A percentile compares a stretch with the other conserved stretches of the same genome.
Evolutionary conservation across 345 rosid species (phyloP).

Genomic region (Turritis glabra): DNA sequence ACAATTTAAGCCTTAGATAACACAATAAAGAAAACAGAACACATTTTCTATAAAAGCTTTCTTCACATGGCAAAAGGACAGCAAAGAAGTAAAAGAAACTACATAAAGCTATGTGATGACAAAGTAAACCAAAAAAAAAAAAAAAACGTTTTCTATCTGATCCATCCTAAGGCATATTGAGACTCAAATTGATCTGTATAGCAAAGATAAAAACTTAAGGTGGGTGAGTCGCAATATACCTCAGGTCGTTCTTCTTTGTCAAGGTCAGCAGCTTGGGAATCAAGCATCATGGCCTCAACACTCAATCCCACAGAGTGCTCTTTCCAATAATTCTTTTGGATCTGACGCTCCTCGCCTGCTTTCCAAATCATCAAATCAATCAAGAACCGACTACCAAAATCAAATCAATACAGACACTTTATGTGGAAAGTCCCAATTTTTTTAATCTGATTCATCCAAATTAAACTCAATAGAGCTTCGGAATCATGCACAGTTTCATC

Average conservation of each 20-base stretch:
- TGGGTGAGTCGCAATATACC: conserved; percentile 33
- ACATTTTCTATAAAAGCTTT: not conserved
- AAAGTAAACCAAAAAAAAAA: no score
- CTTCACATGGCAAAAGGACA: not conserved
- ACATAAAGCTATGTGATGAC: not conserved
- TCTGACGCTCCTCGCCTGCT: conserved; percentile 57
- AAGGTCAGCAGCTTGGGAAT: conserved; percentile 80
- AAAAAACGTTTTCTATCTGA: not conserved
- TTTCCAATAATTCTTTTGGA: conserved; percentile 82
- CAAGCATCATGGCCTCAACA: conserved; percentile 92
- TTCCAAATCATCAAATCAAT: conserved; percentile 10
- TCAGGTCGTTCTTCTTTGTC: conserved; percentile 97
- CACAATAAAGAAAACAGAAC: not conserved
- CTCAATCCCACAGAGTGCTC: conserved; percentile 70
- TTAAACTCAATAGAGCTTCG: no score
- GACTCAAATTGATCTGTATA: not conserved
- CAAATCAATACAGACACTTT: not conserved
- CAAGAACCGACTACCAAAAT: not conserved
- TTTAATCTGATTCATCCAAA: not conserved
- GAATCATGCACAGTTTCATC: not conserved
- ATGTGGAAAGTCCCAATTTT: not conserved
- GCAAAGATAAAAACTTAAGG: not conserved
- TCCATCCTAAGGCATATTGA: not conserved
- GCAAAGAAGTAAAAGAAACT: not conserved
- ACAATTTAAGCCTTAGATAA: conserved; percentile 1